Percentiles rank a stretch among this genome's conserved stretches.
These are phyloP conservation scores for Dryadomyces quercus-mongolicae DNA, from an alignment of 2,329 filamentous ascomycete species.

Conservation along the genomic window DNA sequence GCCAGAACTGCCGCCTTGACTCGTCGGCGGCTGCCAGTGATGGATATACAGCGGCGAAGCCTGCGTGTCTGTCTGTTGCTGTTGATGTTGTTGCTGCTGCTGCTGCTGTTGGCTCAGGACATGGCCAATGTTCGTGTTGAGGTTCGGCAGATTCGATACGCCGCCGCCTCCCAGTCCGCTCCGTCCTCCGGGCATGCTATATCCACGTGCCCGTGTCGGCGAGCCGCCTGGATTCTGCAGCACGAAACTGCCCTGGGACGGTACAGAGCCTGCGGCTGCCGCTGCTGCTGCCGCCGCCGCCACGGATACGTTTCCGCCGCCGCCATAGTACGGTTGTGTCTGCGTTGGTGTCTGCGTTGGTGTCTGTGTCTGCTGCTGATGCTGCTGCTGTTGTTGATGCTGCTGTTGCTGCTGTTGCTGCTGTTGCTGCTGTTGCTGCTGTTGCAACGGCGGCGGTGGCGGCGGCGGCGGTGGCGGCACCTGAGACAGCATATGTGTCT, in stretches of 20 bases:
- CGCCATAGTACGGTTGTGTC: not conserved
- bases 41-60: conserved; percentile 78
- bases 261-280: conserved; percentile 23
- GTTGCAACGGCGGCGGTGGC: not conserved
- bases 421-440: conserved; percentile 4
- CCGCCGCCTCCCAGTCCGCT: conserved; percentile 29
- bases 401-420: not conserved
- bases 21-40: conserved; percentile 74
- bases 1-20: conserved; percentile 1
- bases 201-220: conserved; percentile 36
- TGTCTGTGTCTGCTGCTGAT: not conserved
- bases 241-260: conserved; percentile 24
- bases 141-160: conserved; percentile 53
- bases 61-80: conserved; percentile 47
- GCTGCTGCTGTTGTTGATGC: not conserved
- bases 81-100: conserved; percentile 41
- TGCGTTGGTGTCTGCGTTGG: not conserved
- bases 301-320: conserved; percentile 22
- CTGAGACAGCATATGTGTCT: conserved; percentile 14
- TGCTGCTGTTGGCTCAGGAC: conserved; percentile 26
- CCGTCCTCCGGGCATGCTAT: conserved; percentile 32
- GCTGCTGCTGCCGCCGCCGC: conserved; percentile 22
- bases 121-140: conserved; percentile 17
- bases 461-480: not conserved
- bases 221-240: conserved; percentile 31